These are phyloP conservation scores for Peronospora belbahrii DNA, from an alignment of 352 stramenopile genomes.

Conservation along the genomic window DNA sequence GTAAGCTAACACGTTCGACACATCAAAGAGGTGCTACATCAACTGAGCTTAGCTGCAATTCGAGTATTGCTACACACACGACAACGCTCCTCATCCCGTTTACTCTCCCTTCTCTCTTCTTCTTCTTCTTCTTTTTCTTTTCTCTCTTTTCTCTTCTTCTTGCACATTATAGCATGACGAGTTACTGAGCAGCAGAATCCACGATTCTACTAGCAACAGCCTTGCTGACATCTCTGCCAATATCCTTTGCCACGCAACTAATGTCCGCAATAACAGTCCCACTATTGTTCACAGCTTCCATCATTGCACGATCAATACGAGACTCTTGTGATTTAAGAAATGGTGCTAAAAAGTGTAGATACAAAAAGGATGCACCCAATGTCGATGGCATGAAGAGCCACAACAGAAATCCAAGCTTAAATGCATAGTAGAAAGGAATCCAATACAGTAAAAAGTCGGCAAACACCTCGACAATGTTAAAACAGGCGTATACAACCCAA, in stretches of 20 bases:
- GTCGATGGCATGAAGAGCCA: conserved; percentile 97
- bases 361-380: conserved; percentile 92
- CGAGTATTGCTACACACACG: neutral
- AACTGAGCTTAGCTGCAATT: neutral
- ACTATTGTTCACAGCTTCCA: conserved; percentile 69
- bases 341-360: conserved; percentile 89
- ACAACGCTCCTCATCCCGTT: neutral
- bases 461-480: conserved; percentile 96
- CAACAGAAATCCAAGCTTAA: conserved; percentile 96
- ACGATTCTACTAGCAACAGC: conserved; percentile 70
- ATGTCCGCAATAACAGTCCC: conserved; percentile 77
- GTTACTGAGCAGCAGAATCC: conserved; percentile 34
- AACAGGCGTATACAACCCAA: conserved; percentile 97
- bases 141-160: conserved; percentile 4
- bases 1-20: no score
- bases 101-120: neutral
- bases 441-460: conserved; percentile 94
- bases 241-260: conserved; percentile 62
- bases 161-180: neutral
- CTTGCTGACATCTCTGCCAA: conserved; percentile 68
- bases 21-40: no score
- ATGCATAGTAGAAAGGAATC: conserved; percentile 98
- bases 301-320: conserved; percentile 80
- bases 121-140: neutral
- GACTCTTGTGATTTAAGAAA: conserved; percentile 80